A percentile compares a stretch with the other conserved stretches of the same genome.
Conservation (phyloP, 164 flowering plant species). For the Vitis vinifera region DNA sequence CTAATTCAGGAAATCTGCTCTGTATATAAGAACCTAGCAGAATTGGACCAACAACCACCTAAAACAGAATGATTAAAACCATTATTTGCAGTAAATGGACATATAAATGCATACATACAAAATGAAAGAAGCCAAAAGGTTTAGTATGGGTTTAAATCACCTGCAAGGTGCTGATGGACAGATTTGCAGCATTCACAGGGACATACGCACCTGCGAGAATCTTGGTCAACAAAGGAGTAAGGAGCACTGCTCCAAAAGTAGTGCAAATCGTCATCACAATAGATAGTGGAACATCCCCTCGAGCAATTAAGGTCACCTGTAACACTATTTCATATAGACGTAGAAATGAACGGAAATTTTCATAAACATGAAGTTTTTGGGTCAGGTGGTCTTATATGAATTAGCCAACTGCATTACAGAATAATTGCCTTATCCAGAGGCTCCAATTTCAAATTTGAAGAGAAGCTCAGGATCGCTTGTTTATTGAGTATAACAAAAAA, state of each 20-base stretch:
- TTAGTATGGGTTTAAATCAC: slow-evolving; percentile 23
- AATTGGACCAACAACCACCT: slow-evolving; percentile 87
- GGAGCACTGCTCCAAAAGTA: slow-evolving; percentile 73
- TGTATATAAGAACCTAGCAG: slow-evolving; percentile 72
- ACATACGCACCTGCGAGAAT: slow-evolving; percentile 74
- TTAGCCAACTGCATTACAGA: background rate
- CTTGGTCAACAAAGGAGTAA: slow-evolving; percentile 74
- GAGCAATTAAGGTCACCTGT: slow-evolving; percentile 91
- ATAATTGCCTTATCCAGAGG: no score
- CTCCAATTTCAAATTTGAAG: no score
- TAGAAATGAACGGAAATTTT: slow-evolving; percentile 17
- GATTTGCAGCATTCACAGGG: slow-evolving; percentile 69
- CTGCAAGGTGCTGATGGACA: slow-evolving; percentile 81
- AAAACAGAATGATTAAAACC: slow-evolving; percentile 1
- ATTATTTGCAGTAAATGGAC: background rate
- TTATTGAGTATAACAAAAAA: no score
- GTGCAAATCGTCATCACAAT: slow-evolving; percentile 82
- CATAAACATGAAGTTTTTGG: background rate
- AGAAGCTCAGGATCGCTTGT: no score
- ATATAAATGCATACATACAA: background rate
- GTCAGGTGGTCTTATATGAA: background rate
- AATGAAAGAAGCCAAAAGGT: background rate
- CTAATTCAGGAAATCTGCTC: slow-evolving; percentile 55
- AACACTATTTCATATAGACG: slow-evolving; percentile 36
- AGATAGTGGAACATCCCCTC: slow-evolving; percentile 85